These are phyloP conservation scores for Aspergillus floridensis DNA, from an alignment of 2,329 filamentous ascomycete genomes.

Conservation along the genomic window DNA sequence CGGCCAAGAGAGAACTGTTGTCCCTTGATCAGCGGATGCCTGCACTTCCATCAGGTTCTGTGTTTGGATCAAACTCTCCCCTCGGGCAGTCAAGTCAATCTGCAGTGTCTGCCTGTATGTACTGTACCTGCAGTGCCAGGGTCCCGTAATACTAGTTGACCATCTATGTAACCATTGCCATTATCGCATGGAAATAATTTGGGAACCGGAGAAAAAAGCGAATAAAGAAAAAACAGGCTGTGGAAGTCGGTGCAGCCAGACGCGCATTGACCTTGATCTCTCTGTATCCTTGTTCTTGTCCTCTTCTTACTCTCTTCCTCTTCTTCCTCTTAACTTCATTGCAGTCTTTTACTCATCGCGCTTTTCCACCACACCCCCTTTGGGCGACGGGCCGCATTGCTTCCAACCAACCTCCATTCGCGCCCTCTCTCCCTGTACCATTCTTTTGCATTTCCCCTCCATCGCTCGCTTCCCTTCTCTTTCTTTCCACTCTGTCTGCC, in stretches of 20 bases:
- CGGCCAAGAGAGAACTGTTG: not conserved
- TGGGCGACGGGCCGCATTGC: not conserved
- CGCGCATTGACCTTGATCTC: not conserved
- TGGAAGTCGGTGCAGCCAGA: not conserved
- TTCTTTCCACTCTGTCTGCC: not conserved
- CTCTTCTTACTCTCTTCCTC: not conserved
- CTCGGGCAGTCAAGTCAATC: not conserved
- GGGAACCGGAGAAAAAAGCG: no score
- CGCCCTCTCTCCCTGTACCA: not conserved
- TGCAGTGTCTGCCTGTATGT: not conserved
- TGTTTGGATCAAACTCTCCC: constrained; percentile 1
- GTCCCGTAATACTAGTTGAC: not conserved
- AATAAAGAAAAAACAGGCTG: no score
- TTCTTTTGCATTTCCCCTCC: not conserved
- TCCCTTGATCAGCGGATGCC: not conserved
- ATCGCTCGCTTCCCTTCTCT: not conserved
- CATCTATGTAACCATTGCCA: not conserved
- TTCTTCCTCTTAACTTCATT: not conserved
- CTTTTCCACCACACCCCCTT: not conserved
- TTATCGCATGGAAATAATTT: no score
- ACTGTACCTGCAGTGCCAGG: not conserved
- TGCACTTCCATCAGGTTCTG: not conserved
- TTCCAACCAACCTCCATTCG: not conserved
- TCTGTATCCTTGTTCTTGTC: constrained; percentile 3
- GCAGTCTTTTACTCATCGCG: not conserved